Conservation (phyloP, 805 yeast species). For the Wickerhamomyces sydowiorum region DNA sequence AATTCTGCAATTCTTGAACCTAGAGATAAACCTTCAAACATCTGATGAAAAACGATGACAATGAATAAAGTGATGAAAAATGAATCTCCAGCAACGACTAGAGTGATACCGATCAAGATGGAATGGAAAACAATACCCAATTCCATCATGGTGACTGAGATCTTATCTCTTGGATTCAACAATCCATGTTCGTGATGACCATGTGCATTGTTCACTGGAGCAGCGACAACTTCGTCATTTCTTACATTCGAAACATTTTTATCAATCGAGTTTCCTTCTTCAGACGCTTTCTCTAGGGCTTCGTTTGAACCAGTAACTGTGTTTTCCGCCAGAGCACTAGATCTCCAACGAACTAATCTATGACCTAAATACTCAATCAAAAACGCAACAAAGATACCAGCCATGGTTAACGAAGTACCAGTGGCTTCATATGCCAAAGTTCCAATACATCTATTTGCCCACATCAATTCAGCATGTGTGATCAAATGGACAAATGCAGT, state of each 20-base stretch:
- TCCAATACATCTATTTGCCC: neutral
- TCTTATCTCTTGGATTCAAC: slow-evolving; percentile 4
- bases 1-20: slow-evolving; percentile 68
- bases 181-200: neutral
- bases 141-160: slow-evolving; percentile 50
- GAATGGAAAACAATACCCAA: slow-evolving; percentile 79
- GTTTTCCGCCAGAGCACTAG: too few species aligned
- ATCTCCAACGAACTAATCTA: neutral
- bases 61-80: slow-evolving; percentile 65
- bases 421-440: neutral
- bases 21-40: slow-evolving; percentile 78
- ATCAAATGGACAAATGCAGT: slow-evolving; percentile 1
- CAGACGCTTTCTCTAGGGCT: neutral
- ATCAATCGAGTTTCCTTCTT: neutral
- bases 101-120: slow-evolving; percentile 67
- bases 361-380: slow-evolving; percentile 1
- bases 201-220: neutral
- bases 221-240: neutral
- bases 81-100: slow-evolving; percentile 64
- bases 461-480: neutral
- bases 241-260: neutral
- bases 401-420: neutral
- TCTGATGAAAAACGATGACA: slow-evolving; percentile 64
- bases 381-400: slow-evolving; percentile 1
- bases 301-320: neutral